phyloP scores from a whole-genome alignment of 1,284 basidiomycete genomes.

The Vanrija sp. region DNA sequence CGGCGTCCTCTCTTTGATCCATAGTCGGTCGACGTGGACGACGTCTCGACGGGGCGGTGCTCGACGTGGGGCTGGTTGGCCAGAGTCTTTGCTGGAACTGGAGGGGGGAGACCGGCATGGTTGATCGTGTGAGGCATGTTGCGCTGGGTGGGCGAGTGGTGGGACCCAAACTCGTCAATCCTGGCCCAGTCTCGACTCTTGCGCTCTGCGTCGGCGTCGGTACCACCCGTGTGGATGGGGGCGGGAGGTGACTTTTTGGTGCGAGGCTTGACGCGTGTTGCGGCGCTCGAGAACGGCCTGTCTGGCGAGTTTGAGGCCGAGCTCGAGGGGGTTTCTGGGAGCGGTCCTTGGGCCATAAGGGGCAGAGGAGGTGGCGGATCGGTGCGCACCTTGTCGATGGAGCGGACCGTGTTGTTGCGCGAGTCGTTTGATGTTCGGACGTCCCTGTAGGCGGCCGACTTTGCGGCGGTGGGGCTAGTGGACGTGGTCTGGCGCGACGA shows the following conservation, averaged over 20 bases:
- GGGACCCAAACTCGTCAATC: constrained; percentile 21
- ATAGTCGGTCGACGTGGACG: background rate
- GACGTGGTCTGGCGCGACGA: background rate
- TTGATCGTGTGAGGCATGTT: background rate
- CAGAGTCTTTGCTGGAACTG: background rate
- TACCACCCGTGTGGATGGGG: constrained; percentile 12
- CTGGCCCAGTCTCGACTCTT: constrained; percentile 24
- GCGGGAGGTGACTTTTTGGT: background rate
- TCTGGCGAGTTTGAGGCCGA: too few relatives aligned
- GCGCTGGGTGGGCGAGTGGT: background rate
- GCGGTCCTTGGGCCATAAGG: constrained; percentile 10
- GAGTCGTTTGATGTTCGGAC: too few relatives aligned
- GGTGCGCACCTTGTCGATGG: background rate
- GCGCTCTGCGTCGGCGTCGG: background rate
- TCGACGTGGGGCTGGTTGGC: background rate
- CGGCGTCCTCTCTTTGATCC: background rate
- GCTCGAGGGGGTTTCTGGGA: constrained; percentile 3
- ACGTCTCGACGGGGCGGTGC: too few relatives aligned
- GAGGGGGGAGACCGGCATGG: constrained; percentile 1
- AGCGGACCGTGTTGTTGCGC: background rate
- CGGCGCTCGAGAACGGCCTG: too few relatives aligned
- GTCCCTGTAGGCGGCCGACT: too few relatives aligned
- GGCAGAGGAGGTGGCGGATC: constrained; percentile 1
- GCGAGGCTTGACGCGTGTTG: too few relatives aligned
- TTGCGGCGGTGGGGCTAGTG: background rate